Evolutionary conservation across 352 stramenopile genomes (phyloP).

Genomic region (Phytophthora tentaculata): DNA sequence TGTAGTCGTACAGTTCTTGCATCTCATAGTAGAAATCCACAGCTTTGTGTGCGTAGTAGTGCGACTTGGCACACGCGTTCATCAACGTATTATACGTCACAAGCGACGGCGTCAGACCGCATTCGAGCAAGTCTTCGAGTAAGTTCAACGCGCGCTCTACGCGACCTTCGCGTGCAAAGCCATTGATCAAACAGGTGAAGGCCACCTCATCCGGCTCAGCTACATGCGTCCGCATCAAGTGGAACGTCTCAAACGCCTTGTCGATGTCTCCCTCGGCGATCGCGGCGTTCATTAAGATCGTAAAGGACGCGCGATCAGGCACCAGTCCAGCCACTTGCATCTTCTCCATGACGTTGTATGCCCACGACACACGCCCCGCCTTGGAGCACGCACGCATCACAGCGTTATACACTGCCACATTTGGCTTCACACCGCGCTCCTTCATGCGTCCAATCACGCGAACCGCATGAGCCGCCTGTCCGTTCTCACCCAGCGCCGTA

Average conservation of each 20-base stretch:
- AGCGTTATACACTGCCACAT: slow-evolving; percentile 74
- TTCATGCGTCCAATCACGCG: slow-evolving; percentile 85
- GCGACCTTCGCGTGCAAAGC: slow-evolving; percentile 73
- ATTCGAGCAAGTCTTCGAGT: slow-evolving; percentile 78
- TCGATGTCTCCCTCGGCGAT: slow-evolving; percentile 78
- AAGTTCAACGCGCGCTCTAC: slow-evolving; percentile 81
- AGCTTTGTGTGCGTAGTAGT: slow-evolving; percentile 86
- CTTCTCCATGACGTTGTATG: slow-evolving; percentile 89
- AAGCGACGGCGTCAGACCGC: slow-evolving; percentile 65
- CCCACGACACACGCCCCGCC: slow-evolving; percentile 62
- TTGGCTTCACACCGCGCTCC: slow-evolving; percentile 63
- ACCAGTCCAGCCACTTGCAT: slow-evolving; percentile 80
- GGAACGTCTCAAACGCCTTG: slow-evolving; percentile 86
- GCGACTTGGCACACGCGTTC: slow-evolving; percentile 82
- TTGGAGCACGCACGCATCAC: slow-evolving; percentile 87
- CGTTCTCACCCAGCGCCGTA: slow-evolving; percentile 53
- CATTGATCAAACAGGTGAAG: slow-evolving; percentile 78
- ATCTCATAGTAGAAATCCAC: slow-evolving; percentile 89
- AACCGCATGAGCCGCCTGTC: slow-evolving; percentile 61
- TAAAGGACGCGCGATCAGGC: slow-evolving; percentile 75
- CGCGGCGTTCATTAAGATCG: slow-evolving; percentile 79
- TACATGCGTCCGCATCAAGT: slow-evolving; percentile 82
- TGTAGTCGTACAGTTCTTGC: slow-evolving; percentile 88
- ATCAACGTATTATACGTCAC: slow-evolving; percentile 86
- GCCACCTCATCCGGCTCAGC: slow-evolving; percentile 72